Evolutionary conservation across 805 yeast species (phyloP).

Genomic region (Metschnikowia dekortorum): DNA sequence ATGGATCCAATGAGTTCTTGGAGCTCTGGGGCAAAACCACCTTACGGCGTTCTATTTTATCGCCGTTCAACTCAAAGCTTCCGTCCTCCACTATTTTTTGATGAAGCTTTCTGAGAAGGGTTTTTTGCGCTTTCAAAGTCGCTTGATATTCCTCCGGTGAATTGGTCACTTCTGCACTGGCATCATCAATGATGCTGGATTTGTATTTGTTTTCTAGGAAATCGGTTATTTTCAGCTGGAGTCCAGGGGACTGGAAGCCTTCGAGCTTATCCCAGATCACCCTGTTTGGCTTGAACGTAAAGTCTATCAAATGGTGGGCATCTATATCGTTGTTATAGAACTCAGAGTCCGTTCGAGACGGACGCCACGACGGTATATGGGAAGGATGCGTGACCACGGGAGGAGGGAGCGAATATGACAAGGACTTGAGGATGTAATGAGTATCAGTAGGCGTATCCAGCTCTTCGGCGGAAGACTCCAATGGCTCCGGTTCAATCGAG

Average conservation of each 20-base stretch:
- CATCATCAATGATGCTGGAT: slow-evolving; percentile 37
- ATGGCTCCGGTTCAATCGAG: neutral
- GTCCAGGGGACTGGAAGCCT: slow-evolving; percentile 21
- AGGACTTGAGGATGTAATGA: slow-evolving; percentile 24
- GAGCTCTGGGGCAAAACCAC: slow-evolving; percentile 42
- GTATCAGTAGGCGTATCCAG: slow-evolving; percentile 10
- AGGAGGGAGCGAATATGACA: slow-evolving; percentile 31
- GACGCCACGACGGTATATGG: slow-evolving; percentile 41
- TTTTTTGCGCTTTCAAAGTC: slow-evolving; percentile 50
- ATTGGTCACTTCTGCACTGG: slow-evolving; percentile 26
- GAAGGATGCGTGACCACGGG: slow-evolving; percentile 41
- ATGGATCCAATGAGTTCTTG: slow-evolving; percentile 42
- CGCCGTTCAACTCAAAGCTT: slow-evolving; percentile 40
- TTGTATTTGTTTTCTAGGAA: slow-evolving; percentile 28
- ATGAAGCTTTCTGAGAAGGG: slow-evolving; percentile 44
- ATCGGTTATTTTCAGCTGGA: slow-evolving; percentile 22
- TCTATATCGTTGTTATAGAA: slow-evolving; percentile 14
- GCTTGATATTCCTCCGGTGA: slow-evolving; percentile 54
- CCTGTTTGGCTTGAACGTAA: slow-evolving; percentile 1
- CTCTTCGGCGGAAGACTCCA: neutral
- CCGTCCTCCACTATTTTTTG: slow-evolving; percentile 34
- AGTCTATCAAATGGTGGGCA: slow-evolving; percentile 22
- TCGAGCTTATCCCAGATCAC: slow-evolving; percentile 12
- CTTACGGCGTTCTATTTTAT: slow-evolving; percentile 46
- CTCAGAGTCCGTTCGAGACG: slow-evolving; percentile 20